Conservation (phyloP, 306 rosid species). For the Hippophae gyantsensis region DNA sequence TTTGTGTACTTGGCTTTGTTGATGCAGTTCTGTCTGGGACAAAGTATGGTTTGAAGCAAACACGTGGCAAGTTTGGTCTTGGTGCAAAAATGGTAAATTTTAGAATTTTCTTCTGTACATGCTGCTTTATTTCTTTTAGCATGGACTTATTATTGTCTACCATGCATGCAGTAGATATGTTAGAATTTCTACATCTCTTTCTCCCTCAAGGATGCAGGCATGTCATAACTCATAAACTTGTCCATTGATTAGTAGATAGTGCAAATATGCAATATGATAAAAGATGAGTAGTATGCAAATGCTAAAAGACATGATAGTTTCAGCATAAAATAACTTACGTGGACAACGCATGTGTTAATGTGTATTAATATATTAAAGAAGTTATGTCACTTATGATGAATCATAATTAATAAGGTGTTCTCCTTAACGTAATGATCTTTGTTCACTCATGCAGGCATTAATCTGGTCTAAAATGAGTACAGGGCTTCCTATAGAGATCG, state of each 20-base stretch:
- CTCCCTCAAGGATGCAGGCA: not conserved
- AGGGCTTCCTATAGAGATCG: constrained; percentile 88
- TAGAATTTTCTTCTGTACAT: constrained; percentile 12
- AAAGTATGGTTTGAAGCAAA: constrained; percentile 92
- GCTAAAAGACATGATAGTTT: not conserved
- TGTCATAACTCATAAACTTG: not conserved
- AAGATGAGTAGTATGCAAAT: not conserved
- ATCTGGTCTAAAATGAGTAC: constrained; percentile 99
- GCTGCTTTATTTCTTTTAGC: constrained; percentile 7
- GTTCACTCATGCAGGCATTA: constrained; percentile 54
- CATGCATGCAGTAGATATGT: not conserved
- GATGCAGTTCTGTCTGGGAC: constrained; percentile 89
- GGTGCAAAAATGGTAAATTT: constrained; percentile 91
- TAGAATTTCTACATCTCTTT: not conserved
- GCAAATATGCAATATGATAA: not conserved
- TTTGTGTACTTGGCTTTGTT: not conserved
- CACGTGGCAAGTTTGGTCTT: constrained; percentile 93
- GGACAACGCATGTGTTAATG: not conserved
- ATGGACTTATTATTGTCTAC: not conserved
- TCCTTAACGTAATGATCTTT: constrained; percentile 2
- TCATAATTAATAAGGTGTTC: constrained; percentile 6
- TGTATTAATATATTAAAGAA: not conserved
- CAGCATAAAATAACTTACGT: not conserved
- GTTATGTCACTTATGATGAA: not conserved
- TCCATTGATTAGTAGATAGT: not conserved